phyloP scores from a whole-genome alignment of 768 basidiomycete species.

The Sporobolomyces pararoseus region DNA sequence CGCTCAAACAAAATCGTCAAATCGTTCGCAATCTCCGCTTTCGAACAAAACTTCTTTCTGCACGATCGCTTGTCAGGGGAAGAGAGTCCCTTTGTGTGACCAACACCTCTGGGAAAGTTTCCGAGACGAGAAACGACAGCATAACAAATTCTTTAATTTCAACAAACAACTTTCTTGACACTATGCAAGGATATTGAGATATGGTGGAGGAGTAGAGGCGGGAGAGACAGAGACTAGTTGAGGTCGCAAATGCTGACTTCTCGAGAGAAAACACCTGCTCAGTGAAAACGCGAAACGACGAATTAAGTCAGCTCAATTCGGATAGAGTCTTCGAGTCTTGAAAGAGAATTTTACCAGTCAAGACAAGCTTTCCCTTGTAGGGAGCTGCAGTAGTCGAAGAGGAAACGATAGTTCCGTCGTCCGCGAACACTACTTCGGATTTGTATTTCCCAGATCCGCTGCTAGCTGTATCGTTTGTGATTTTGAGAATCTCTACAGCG shows the following conservation, averaged over 20 bases:
- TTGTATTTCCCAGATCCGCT: background rate
- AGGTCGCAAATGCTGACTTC: slow-evolving; percentile 24
- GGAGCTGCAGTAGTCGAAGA: slow-evolving; percentile 58
- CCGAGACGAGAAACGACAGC: too few relatives aligned
- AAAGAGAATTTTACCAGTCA: slow-evolving; percentile 40
- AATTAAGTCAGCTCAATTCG: background rate
- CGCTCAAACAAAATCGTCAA: too few relatives aligned
- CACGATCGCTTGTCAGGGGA: too few relatives aligned
- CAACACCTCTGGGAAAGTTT: too few relatives aligned
- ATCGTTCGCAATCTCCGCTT: too few relatives aligned
- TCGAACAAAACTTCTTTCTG: too few relatives aligned
- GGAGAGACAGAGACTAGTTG: slow-evolving; percentile 47
- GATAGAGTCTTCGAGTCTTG: too few relatives aligned
- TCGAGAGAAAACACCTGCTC: slow-evolving; percentile 26
- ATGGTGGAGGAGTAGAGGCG: background rate
- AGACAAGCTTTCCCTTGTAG: slow-evolving; percentile 55
- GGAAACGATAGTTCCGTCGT: slow-evolving; percentile 60
- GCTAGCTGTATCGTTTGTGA: slow-evolving; percentile 55
- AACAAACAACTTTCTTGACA: too few relatives aligned
- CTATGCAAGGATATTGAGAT: background rate
- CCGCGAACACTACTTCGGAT: slow-evolving; percentile 55
- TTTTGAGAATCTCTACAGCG: slow-evolving; percentile 53
- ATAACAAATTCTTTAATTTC: too few relatives aligned
- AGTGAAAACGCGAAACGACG: slow-evolving; percentile 46
- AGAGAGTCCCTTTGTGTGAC: too few relatives aligned